These are phyloP conservation scores for Nakazawaea wyomingensis DNA, from an alignment of 805 yeast genomes.

Conservation along the genomic window DNA sequence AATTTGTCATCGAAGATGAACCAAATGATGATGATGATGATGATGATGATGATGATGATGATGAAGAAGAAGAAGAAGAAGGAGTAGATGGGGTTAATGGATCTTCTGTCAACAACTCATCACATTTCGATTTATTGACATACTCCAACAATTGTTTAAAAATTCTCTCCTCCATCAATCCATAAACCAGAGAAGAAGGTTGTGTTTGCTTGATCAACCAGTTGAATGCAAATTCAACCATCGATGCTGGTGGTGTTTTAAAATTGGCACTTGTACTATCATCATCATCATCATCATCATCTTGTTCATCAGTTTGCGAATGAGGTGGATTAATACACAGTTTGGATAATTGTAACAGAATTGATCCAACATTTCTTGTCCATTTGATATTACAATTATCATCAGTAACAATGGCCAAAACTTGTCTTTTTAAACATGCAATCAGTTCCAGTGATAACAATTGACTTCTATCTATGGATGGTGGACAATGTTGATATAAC, in stretches of 20 bases:
- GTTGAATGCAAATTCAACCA: conserved; percentile 58
- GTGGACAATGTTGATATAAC: conserved; percentile 30
- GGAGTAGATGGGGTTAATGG: background rate
- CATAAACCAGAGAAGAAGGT: conserved; percentile 73
- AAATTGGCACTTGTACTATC: conserved; percentile 12
- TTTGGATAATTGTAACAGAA: conserved; percentile 63
- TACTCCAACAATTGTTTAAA: conserved; percentile 42
- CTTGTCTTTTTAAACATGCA: conserved; percentile 56
- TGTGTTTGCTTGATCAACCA: conserved; percentile 87
- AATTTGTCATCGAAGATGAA: conserved; percentile 16
- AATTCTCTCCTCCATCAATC: conserved; percentile 64
- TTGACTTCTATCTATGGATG: conserved; percentile 29
- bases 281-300: background rate
- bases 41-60: background rate
- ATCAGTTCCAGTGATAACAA: conserved; percentile 32
- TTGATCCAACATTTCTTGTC: conserved; percentile 75
- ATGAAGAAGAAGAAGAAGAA: background rate
- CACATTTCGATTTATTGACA: conserved; percentile 25
- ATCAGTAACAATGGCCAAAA: conserved; percentile 75
- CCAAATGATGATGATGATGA: conserved; percentile 14
- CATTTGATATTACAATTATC: conserved; percentile 85
- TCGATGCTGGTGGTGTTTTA: conserved; percentile 32
- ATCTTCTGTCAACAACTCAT: conserved; percentile 19
- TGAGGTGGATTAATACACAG: conserved; percentile 7
- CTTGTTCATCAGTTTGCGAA: background rate